These are phyloP conservation scores for Kwoniella shivajii DNA, from an alignment of 1,284 basidiomycete species.

Conservation along the genomic window DNA sequence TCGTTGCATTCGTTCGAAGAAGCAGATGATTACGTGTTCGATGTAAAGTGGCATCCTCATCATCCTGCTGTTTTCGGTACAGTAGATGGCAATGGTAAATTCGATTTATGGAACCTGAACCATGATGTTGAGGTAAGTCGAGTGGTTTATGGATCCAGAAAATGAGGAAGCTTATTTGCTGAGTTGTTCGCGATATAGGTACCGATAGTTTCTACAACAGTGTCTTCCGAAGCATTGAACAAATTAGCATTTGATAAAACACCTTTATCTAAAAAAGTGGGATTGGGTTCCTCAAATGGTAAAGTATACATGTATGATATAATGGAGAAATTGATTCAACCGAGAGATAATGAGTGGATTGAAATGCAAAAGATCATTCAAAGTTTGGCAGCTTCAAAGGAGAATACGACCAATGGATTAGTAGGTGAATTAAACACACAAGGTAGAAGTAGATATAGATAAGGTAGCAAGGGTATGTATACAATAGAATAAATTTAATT, in stretches of 20 bases:
- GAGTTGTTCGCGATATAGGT: conserved; percentile 30
- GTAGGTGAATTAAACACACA: not conserved
- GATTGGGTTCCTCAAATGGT: conserved; percentile 88
- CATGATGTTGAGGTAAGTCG: conserved; percentile 81
- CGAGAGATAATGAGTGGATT: conserved; percentile 83
- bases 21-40: conserved; percentile 97
- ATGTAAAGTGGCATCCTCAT: conserved; percentile 93
- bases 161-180: not conserved
- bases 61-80: conserved; percentile 93
- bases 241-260: conserved; percentile 87
- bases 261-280: conserved; percentile 73
- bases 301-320: conserved; percentile 91
- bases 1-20: conserved; percentile 93
- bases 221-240: conserved; percentile 79
- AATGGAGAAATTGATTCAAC: conserved; percentile 75
- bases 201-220: conserved; percentile 44
- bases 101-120: conserved; percentile 97
- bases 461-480: not conserved
- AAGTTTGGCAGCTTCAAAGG: conserved; percentile 22
- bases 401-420: not conserved
- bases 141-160: not conserved
- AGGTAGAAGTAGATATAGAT: not conserved
- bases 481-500: no score
- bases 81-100: conserved; percentile 90
- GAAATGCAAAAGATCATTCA: conserved; percentile 78